Base-by-base conservation (phyloP, 164 flowering plant genomes). In the Dillenia turbinata region DNA sequence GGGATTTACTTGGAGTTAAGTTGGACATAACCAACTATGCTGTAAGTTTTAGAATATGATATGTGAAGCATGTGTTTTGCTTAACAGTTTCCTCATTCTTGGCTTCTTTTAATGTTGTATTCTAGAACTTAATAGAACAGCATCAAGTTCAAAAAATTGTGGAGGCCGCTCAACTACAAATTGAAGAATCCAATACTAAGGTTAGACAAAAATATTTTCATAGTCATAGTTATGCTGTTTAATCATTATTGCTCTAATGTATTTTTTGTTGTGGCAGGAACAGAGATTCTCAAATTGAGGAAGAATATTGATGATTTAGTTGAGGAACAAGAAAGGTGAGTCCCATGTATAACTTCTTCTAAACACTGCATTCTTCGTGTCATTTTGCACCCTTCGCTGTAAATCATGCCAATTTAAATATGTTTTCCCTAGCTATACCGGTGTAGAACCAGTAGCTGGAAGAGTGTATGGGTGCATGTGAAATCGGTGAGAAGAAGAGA, bases 1-100 rank as follows among this genome's bases (percentile, higher is more conserved):
- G 96, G 55, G 98, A 92, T 77, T 71, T 92, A 75, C 93, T 92
- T 72, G 89, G 88, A 52, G 88, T 92, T 57, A 92, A 88, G 61
- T 67, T 90, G 75, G 98, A 92, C 77, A 77, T 92, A 63, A 83
- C 89, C 26, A 88, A 77, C 75, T 89, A 85, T 75, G 91, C 89
- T 43, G 98, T 92, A 80, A 83, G 93, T 77, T 61, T 67, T 59
- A 47, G 33, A 52, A 12, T 22, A 17, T 48, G 55, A 22, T 59
- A 26, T 52, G 33, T 33, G 22, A 52, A 12, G 46, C 15, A 52
- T 17, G 40, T n/a, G 15, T 43, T 15, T 47, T 24, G 47, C 51
- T 50, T 50, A 54, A 40, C 49, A 9, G 52, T 43, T 40, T 33
- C 12, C 44, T 6, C 48, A 33, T 16, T 19, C 33, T 49, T 46